A percentile compares a stretch with the other conserved stretches of the same genome.
Evolutionary conservation across 2,329 filamentous ascomycete genomes (phyloP).

Genomic region (Phaeoacremonium minimum): DNA sequence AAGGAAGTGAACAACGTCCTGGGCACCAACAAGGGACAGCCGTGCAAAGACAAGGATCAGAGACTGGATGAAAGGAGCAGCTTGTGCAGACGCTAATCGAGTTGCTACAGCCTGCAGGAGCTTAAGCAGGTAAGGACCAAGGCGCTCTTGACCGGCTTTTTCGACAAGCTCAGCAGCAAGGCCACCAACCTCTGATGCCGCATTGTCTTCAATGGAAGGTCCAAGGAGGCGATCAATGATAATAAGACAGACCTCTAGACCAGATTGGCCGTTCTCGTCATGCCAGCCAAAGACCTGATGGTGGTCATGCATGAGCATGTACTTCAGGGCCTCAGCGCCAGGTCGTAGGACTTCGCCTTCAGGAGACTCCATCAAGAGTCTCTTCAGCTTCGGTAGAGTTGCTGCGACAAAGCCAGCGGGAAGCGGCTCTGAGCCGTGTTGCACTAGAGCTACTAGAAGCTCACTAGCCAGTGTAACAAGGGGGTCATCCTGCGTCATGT

Average conservation of each 20-base stretch:
- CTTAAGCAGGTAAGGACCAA: slow-evolving; percentile 86
- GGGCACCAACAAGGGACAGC: slow-evolving; percentile 76
- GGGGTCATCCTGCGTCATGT: slow-evolving; percentile 78
- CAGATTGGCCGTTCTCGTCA: slow-evolving; percentile 73
- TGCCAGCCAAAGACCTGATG: slow-evolving; percentile 86
- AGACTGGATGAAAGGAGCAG: slow-evolving; percentile 90
- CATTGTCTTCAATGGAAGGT: slow-evolving; percentile 81
- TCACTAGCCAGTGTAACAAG: slow-evolving; percentile 77
- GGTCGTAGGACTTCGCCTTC: slow-evolving; percentile 87
- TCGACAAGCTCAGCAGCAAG: slow-evolving; percentile 93
- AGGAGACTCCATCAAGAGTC: slow-evolving; percentile 74
- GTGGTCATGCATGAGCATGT: slow-evolving; percentile 84
- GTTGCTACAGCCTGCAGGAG: slow-evolving; percentile 85
- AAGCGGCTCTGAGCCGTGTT: slow-evolving; percentile 79
- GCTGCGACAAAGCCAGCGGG: slow-evolving; percentile 81
- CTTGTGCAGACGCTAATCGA: slow-evolving; percentile 75
- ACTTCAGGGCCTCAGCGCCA: slow-evolving; percentile 80
- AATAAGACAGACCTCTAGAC: slow-evolving; percentile 81
- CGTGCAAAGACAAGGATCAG: slow-evolving; percentile 93
- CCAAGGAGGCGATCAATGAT: slow-evolving; percentile 90
- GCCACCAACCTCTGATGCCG: slow-evolving; percentile 92
- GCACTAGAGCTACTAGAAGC: slow-evolving; percentile 73
- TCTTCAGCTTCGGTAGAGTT: slow-evolving; percentile 81
- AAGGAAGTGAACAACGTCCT: slow-evolving; percentile 89
- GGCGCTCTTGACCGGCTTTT: slow-evolving; percentile 84